Percentiles rank a stretch among this genome's conserved stretches.
phyloP scores from a whole-genome alignment of 495 filamentous ascomycete species.

The Penicillium crystallinum region DNA sequence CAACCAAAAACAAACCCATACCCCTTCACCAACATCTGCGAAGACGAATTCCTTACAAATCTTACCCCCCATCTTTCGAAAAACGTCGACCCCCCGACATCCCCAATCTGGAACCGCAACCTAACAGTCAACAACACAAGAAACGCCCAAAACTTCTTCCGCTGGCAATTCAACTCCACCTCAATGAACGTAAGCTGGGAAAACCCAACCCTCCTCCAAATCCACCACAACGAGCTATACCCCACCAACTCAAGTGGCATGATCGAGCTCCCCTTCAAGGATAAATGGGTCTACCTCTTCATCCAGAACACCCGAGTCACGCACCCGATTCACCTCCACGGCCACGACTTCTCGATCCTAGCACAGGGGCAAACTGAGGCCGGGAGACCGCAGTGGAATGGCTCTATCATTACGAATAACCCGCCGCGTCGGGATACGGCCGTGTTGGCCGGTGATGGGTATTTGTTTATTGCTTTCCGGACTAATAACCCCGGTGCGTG shows the following conservation, averaged over 20 bases:
- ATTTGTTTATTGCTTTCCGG: conserved; percentile 47
- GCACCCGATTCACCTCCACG: conserved; percentile 85
- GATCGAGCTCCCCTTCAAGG: conserved; percentile 50
- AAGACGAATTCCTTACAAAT: neutral
- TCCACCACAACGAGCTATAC: conserved; percentile 10
- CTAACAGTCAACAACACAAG: neutral
- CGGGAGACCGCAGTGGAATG: neutral
- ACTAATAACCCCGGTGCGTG: conserved; percentile 49
- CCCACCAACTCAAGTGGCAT: conserved; percentile 8
- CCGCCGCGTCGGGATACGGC: conserved; percentile 59
- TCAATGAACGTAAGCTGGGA: conserved; percentile 25
- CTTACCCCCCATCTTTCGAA: neutral
- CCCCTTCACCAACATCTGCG: neutral
- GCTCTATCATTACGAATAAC: conserved; percentile 10
- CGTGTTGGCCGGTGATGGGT: conserved; percentile 44
- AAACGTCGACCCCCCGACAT: neutral
- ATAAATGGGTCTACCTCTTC: conserved; percentile 51
- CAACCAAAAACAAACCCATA: neutral
- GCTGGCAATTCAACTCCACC: conserved; percentile 27
- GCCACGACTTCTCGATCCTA: conserved; percentile 38
- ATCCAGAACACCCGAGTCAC: conserved; percentile 34
- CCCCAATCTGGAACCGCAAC: neutral
- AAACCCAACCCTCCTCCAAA: conserved; percentile 22
- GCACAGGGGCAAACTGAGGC: conserved; percentile 9
- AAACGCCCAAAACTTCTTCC: conserved; percentile 10